phyloP scores from a whole-genome alignment of 2,329 filamentous ascomycete genomes.

The Trichoderma sp. region DNA sequence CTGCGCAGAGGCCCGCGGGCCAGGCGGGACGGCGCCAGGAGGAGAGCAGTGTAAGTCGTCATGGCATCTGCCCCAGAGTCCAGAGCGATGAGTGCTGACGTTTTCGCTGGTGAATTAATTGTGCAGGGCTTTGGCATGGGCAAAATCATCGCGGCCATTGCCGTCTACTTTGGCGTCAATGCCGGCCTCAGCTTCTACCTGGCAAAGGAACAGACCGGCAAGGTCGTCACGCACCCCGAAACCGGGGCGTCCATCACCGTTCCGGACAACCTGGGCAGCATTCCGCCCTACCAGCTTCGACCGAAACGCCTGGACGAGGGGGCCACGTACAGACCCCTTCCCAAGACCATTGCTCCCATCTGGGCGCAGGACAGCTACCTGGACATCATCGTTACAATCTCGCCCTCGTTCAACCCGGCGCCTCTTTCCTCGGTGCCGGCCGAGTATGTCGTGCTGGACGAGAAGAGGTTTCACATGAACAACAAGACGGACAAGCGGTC shows the following conservation, averaged over 20 bases:
- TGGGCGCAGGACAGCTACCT: constrained; percentile 79
- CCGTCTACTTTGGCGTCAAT: constrained; percentile 62
- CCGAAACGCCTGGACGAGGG: constrained; percentile 62
- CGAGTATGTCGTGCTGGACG: constrained; percentile 73
- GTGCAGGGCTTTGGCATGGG: constrained; percentile 43
- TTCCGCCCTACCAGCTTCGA: constrained; percentile 66
- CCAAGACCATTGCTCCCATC: constrained; percentile 76
- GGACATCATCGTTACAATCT: constrained; percentile 84
- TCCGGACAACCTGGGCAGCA: constrained; percentile 54
- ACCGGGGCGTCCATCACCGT: constrained; percentile 56
- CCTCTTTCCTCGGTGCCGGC: constrained; percentile 65
- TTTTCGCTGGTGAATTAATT: background rate
- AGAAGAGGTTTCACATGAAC: constrained; percentile 77
- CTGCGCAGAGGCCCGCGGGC: constrained; percentile 32
- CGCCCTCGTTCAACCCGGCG: constrained; percentile 69
- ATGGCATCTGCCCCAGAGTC: background rate
- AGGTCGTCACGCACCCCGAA: constrained; percentile 50
- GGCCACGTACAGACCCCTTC: constrained; percentile 64
- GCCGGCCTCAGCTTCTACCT: constrained; percentile 56
- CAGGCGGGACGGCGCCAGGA: constrained; percentile 31
- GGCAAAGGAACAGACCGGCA: constrained; percentile 50
- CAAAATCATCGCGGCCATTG: constrained; percentile 54
- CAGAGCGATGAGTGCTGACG: background rate
- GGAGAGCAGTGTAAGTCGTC: constrained; percentile 34
- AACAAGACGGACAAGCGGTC: constrained; percentile 78